Conservation (phyloP, 208 protist species). For the Trypanosomatidae sp. region DNA sequence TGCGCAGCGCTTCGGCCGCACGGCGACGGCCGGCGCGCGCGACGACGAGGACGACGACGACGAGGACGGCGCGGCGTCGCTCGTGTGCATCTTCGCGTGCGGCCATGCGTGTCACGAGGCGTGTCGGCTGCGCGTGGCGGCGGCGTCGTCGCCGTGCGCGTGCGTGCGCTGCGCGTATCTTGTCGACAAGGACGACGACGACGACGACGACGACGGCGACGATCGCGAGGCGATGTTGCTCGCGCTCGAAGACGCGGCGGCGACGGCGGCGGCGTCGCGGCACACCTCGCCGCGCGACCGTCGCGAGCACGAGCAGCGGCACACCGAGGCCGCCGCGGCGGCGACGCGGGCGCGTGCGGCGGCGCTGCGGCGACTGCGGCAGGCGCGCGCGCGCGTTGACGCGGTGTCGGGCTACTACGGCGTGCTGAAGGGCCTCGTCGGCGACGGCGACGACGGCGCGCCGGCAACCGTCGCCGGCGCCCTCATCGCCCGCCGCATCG, state of each 20-base stretch:
- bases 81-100: conserved; percentile 52
- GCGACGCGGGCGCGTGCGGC: not conserved
- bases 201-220: not conserved
- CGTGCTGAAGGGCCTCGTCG: conserved; percentile 8
- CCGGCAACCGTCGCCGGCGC: not conserved
- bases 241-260: not conserved
- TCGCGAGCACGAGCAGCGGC: too few relatives aligned
- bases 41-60: not conserved
- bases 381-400: conserved; percentile 11
- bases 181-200: not conserved
- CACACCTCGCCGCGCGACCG: too few relatives aligned
- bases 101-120: conserved; percentile 68
- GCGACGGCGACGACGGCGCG: not conserved
- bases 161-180: conserved; percentile 3
- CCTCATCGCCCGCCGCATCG: not conserved
- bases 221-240: not conserved
- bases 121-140: conserved; percentile 9
- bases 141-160: conserved; percentile 4
- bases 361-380: conserved; percentile 10
- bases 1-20: too few relatives aligned
- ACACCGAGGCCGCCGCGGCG: not conserved
- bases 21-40: too few relatives aligned
- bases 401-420: conserved; percentile 11
- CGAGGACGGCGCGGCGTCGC: not conserved
- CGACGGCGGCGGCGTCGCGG: too few relatives aligned